Evolutionary conservation across 768 basidiomycete genomes (phyloP).

Genomic region (Kwoniella mangroviensis): DNA sequence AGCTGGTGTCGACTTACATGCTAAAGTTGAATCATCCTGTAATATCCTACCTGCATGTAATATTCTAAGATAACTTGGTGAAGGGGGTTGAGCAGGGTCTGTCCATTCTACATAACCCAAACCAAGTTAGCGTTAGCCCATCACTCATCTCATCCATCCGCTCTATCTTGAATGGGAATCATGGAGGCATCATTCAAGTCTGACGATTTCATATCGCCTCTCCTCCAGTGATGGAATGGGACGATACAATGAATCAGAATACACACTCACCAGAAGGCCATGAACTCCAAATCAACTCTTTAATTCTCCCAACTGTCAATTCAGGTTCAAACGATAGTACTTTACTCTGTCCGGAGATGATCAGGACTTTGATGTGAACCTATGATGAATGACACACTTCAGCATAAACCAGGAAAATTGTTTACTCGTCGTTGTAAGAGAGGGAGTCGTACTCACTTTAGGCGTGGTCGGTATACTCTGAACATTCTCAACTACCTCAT

Average conservation of each 20-base stretch:
- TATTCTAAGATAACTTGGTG: constrained; percentile 45
- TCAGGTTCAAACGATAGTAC: constrained; percentile 54
- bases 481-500: not conserved
- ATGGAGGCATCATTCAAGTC: not conserved
- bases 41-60: constrained; percentile 49
- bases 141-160: too few relatives aligned
- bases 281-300: constrained; percentile 34
- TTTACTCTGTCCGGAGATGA: constrained; percentile 56
- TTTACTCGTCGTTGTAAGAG: not conserved
- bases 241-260: not conserved
- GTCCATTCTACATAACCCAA: constrained; percentile 36
- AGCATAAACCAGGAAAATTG: not conserved
- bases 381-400: not conserved
- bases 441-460: not conserved
- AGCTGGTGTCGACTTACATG: constrained; percentile 33
- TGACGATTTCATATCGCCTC: not conserved
- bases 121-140: too few relatives aligned
- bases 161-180: too few relatives aligned
- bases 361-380: constrained; percentile 49
- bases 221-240: not conserved
- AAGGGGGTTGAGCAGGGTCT: constrained; percentile 45
- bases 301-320: constrained; percentile 50
- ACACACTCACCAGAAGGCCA: constrained; percentile 30
- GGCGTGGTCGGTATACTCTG: constrained; percentile 7
- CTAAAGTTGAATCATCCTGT: constrained; percentile 49